Base-by-base conservation (phyloP, 345 rosid genomes). In the Salix dunnii region DNA sequence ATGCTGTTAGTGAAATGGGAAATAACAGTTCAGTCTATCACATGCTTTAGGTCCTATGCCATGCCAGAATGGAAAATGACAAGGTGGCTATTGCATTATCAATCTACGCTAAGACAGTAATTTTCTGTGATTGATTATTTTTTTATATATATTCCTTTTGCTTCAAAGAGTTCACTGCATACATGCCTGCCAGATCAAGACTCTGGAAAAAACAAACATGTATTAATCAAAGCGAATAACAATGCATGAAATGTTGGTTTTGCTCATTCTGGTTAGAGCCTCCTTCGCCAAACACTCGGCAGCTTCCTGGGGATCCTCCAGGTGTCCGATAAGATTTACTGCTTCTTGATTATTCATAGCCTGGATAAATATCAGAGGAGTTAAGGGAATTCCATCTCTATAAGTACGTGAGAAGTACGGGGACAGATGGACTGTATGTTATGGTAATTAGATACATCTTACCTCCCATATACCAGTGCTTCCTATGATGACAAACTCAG, bases 381-480 rank as follows among this genome's bases (percentile, higher is more conserved):
- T 49, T 71, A 2, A 23, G 30, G 4, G 40, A 62, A 72, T 17
- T 38, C 5, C 6, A 33, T n/a, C n/a, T 48, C 43, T 49, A 0
- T 25, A 31, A 21, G 12, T 53, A 7, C 7, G 21, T n/a, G 60
- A 53, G n/a, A 53, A 9, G 8, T 53, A 21, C 21, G 7, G 21
- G 28, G 62, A 23, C 12, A 23, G 62, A 58, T n/a, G 14, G 62
- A 23, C 6, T n/a, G 28, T 10, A 10, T 58, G 28, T 58, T n/a
- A 58, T 9, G 46, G 69, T 35, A 33, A 63, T 40, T 21, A 6
- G 48, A 33, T 31, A 0, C 17, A 31, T 71, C 64, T 77, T 79
- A 92, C 97, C 89, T 91, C 88, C 97, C 96, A 92, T 27, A 92
- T 82, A 43, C 96, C 97, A 30, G 64, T 81, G 89, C 90, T 91